Conservation (phyloP, 805 yeast species). For the Metahyphopichia silvanorum region DNA sequence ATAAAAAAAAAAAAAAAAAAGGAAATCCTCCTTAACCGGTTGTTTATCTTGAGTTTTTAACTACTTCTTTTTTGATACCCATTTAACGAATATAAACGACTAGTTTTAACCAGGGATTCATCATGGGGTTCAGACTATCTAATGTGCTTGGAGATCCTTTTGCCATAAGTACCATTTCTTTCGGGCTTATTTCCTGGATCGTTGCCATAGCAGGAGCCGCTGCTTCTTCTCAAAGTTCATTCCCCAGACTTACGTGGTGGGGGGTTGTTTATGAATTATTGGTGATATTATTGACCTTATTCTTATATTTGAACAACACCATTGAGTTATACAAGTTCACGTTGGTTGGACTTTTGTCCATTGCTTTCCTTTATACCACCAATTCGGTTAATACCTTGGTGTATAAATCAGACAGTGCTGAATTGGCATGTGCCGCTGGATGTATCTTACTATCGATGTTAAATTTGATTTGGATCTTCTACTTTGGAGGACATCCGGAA, state of each 20-base stretch:
- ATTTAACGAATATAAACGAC: background rate
- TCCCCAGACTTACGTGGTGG: slow-evolving; percentile 96
- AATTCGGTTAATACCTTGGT: slow-evolving; percentile 80
- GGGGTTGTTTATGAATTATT: slow-evolving; percentile 78
- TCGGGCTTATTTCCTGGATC: slow-evolving; percentile 78
- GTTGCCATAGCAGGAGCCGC: slow-evolving; percentile 86
- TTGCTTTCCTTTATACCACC: slow-evolving; percentile 81
- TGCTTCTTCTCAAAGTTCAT: slow-evolving; percentile 30
- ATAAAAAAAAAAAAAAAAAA: background rate
- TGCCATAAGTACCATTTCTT: slow-evolving; percentile 75
- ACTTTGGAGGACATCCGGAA: slow-evolving; percentile 86
- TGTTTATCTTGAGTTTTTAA: background rate
- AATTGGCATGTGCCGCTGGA: slow-evolving; percentile 86
- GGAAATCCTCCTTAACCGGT: background rate
- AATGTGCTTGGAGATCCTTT: slow-evolving; percentile 80
- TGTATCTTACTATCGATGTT: slow-evolving; percentile 78
- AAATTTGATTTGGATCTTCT: slow-evolving; percentile 81
- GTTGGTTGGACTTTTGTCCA: slow-evolving; percentile 53
- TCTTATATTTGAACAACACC: slow-evolving; percentile 56
- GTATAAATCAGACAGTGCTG: slow-evolving; percentile 56
- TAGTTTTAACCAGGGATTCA: background rate
- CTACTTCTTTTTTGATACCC: background rate
- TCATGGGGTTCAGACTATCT: slow-evolving; percentile 37
- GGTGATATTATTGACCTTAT: slow-evolving; percentile 47
- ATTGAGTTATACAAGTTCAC: slow-evolving; percentile 67